These are phyloP conservation scores for Amanita muscaria DNA, from an alignment of 768 basidiomycete species.

Conservation along the genomic window DNA sequence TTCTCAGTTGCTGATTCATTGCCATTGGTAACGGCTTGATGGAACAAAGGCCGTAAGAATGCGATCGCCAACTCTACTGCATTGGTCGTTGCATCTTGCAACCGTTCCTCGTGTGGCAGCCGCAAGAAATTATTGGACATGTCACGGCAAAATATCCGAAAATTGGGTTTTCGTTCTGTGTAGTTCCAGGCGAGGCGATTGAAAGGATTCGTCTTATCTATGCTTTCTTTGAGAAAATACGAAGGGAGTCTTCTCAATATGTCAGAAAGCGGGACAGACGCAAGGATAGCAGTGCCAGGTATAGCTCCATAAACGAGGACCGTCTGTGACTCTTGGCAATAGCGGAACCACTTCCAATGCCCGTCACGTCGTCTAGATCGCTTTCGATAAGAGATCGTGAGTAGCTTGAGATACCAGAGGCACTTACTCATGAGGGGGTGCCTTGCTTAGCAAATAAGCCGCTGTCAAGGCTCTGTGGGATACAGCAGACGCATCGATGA, in stretches of 20 bases:
- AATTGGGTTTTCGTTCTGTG: conserved; percentile 48
- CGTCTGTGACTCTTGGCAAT: conserved; percentile 66
- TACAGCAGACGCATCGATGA: conserved; percentile 63
- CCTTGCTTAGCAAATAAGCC: conserved; percentile 51
- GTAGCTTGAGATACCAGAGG: background rate
- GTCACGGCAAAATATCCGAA: conserved; percentile 62
- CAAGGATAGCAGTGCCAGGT: conserved; percentile 53
- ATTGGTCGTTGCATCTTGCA: conserved; percentile 58
- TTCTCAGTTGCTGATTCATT: conserved; percentile 26
- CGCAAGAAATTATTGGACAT: conserved; percentile 56
- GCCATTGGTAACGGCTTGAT: conserved; percentile 33
- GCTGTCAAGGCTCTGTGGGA: conserved; percentile 53
- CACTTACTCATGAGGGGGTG: conserved; percentile 45
- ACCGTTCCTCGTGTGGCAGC: conserved; percentile 42
- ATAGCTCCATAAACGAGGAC: conserved; percentile 66
- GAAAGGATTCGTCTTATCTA: conserved; percentile 18
- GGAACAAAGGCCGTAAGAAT: conserved; percentile 66
- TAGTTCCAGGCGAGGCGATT: conserved; percentile 44
- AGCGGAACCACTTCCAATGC: conserved; percentile 72
- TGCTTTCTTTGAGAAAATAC: conserved; percentile 41
- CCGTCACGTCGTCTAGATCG: conserved; percentile 43
- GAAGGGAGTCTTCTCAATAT: conserved; percentile 63
- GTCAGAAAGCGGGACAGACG: conserved; percentile 60
- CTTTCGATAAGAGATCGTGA: conserved; percentile 8
- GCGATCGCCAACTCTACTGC: conserved; percentile 60